Evolutionary conservation across 257 asterid genomes (phyloP).

Genomic region (Solanum peruvianum): DNA sequence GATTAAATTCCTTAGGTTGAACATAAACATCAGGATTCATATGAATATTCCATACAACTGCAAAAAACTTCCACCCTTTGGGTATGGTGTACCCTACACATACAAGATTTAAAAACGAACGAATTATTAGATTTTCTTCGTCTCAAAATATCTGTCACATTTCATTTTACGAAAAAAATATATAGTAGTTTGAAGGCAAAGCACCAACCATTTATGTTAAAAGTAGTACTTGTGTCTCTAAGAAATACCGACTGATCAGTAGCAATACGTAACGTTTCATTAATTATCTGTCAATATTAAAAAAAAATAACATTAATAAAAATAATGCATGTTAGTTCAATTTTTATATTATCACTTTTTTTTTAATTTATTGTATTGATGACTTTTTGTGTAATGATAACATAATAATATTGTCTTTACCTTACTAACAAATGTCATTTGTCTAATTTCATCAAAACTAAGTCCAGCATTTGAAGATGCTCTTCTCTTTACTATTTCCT

Average conservation of each 20-base stretch:
- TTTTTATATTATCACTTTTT: too few relatives aligned
- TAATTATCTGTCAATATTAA: neutral
- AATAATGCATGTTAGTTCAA: neutral
- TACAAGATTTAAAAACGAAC: neutral
- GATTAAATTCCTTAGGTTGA: neutral
- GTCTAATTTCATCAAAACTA: neutral
- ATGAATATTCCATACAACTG: neutral
- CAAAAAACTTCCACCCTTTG: conserved; percentile 1
- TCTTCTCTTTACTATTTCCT: neutral
- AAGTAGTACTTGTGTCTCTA: neutral
- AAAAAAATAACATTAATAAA: neutral
- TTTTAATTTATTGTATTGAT: too few relatives aligned
- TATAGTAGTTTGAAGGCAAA: neutral
- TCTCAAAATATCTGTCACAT: neutral
- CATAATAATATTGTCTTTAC: neutral
- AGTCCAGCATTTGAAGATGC: neutral
- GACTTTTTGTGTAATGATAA: too few relatives aligned
- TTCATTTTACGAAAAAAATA: neutral
- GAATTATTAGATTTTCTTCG: neutral
- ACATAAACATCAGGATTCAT: neutral
- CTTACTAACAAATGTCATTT: conserved; percentile 5
- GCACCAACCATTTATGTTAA: neutral
- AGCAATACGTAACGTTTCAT: conserved; percentile 3
- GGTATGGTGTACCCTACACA: conserved; percentile 6
- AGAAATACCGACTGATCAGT: neutral